Evolutionary conservation across 768 basidiomycete genomes (phyloP).

Genomic region (Cytidiella melzeri): DNA sequence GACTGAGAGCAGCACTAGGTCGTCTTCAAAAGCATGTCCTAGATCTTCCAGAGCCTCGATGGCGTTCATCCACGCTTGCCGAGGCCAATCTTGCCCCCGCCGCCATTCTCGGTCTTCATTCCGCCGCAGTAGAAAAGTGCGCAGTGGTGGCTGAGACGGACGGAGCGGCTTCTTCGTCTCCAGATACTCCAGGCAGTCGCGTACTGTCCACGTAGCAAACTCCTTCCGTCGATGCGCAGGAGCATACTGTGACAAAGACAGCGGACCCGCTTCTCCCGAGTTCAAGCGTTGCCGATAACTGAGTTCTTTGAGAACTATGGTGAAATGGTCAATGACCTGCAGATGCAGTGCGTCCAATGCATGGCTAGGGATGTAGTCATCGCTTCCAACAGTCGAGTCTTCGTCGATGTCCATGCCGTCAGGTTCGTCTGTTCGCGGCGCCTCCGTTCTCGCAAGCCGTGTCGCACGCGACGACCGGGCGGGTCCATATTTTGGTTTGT

Average conservation of each 20-base stretch:
- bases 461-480: constrained; percentile 4
- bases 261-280: constrained; percentile 26
- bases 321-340: constrained; percentile 66
- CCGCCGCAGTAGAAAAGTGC: constrained; percentile 46
- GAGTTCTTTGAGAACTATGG: constrained; percentile 50
- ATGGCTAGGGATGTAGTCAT: constrained; percentile 40
- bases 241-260: constrained; percentile 39
- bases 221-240: constrained; percentile 40
- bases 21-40: constrained; percentile 48
- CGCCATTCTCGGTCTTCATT: constrained; percentile 46
- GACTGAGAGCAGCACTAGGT: constrained; percentile 45
- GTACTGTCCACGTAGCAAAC: constrained; percentile 44
- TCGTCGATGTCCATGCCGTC: constrained; percentile 60
- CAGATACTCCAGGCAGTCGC: constrained; percentile 56
- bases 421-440: constrained; percentile 14
- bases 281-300: constrained; percentile 37
- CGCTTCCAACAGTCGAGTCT: constrained; percentile 23
- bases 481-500: constrained; percentile 17
- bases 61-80: constrained; percentile 57
- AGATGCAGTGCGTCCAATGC: constrained; percentile 61
- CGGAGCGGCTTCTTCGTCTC: constrained; percentile 30
- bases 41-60: constrained; percentile 41
- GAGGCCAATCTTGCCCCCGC: constrained; percentile 71
- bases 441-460: constrained; percentile 15
- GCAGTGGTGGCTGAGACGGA: constrained; percentile 39